Evolutionary conservation across 306 rosid genomes (phyloP).

Genomic region (Glycyrrhiza uralensis): DNA sequence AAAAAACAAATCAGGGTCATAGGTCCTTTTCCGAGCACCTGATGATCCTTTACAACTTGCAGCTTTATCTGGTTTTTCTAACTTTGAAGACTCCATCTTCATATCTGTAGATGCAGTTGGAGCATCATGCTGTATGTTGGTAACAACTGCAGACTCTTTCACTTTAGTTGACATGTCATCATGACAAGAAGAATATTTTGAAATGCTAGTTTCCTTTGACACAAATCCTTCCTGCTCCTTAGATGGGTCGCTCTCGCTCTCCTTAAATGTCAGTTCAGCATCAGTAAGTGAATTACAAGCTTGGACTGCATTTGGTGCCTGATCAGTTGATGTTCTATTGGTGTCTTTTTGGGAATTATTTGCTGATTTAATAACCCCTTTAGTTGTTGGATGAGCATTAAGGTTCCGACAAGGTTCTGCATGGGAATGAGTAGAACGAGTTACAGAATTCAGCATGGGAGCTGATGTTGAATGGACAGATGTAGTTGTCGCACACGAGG

Average conservation of each 20-base stretch:
- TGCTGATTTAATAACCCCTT: constrained; percentile 35
- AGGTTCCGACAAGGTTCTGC: constrained; percentile 42
- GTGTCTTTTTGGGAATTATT: constrained; percentile 35
- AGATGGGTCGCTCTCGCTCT: constrained; percentile 27
- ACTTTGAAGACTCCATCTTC: constrained; percentile 52
- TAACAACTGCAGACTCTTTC: constrained; percentile 40
- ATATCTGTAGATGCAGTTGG: constrained; percentile 38
- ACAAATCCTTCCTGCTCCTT: constrained; percentile 43
- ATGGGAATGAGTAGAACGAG: constrained; percentile 44
- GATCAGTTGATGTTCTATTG: constrained; percentile 36
- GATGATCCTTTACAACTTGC: constrained; percentile 53
- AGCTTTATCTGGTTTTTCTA: constrained; percentile 63
- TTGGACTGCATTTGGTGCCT: constrained; percentile 32
- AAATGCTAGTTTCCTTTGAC: constrained; percentile 37
- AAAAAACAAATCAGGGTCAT: constrained; percentile 88
- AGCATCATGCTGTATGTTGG: constrained; percentile 40
- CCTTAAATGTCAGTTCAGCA: constrained; percentile 38
- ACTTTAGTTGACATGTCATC: constrained; percentile 38
- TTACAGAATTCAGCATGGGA: constrained; percentile 69
- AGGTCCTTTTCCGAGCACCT: constrained; percentile 60
- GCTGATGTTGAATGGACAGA: constrained; percentile 83
- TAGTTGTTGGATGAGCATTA: constrained; percentile 30
- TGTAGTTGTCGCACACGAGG: constrained; percentile 82
- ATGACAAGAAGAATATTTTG: constrained; percentile 31
- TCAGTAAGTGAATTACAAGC: constrained; percentile 34